Conservation (phyloP, 1,284 basidiomycete genomes). For the Coniferiporia sulphurascens region DNA sequence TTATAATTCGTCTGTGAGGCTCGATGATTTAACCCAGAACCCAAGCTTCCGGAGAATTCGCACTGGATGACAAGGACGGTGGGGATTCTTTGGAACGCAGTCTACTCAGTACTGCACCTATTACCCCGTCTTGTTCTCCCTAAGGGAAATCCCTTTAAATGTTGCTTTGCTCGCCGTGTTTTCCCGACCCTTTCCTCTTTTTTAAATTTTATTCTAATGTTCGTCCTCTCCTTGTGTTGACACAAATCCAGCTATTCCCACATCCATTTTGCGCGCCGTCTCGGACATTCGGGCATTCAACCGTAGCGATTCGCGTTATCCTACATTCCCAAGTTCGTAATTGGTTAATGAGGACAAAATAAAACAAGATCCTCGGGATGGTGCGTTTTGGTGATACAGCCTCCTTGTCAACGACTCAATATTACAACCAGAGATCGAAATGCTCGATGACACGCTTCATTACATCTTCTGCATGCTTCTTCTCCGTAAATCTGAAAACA, state of each 20-base stretch:
- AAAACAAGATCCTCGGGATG: neutral
- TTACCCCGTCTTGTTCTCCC: slow-evolving; percentile 5
- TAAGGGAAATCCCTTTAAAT: slow-evolving; percentile 9
- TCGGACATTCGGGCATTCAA: neutral
- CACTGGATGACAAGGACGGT: no score
- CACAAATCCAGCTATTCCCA: neutral
- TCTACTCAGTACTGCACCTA: no score
- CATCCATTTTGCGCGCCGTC: neutral
- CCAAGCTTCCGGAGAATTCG: no score
- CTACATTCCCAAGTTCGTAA: neutral
- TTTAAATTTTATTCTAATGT: slow-evolving; percentile 9
- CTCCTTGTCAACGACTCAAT: neutral
- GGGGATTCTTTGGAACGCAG: no score
- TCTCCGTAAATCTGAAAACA: slow-evolving; percentile 17
- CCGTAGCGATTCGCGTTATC: neutral
- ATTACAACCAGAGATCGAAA: slow-evolving; percentile 18
- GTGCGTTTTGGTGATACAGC: neutral
- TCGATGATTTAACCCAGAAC: no score
- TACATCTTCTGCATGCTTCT: slow-evolving; percentile 21
- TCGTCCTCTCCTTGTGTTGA: slow-evolving; percentile 1
- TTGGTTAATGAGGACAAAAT: neutral
- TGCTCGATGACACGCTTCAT: slow-evolving; percentile 20
- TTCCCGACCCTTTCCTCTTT: neutral
- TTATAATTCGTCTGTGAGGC: no score
- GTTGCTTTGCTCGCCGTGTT: slow-evolving; percentile 6